phyloP scores from a whole-genome alignment of 2,329 filamentous ascomycete species.

The Phaeomoniella chlamydospora region DNA sequence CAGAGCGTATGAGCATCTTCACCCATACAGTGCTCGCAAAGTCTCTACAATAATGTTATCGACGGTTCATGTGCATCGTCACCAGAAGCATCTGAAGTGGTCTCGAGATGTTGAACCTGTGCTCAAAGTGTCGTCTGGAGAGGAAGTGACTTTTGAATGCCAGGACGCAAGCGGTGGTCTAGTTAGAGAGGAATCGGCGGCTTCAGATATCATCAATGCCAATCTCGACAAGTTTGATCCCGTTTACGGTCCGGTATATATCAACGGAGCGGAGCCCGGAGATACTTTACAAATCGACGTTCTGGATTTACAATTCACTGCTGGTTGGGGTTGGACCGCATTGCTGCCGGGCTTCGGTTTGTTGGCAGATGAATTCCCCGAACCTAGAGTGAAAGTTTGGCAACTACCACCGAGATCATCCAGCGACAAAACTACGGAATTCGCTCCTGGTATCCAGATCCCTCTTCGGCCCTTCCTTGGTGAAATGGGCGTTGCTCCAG shows the following conservation, averaged over 20 bases:
- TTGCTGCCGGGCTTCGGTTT: constrained; percentile 37
- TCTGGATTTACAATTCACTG: constrained; percentile 25
- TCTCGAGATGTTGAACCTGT: constrained; percentile 29
- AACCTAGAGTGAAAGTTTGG: constrained; percentile 34
- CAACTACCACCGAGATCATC: constrained; percentile 19
- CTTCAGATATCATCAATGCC: constrained; percentile 19
- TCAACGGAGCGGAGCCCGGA: constrained; percentile 34
- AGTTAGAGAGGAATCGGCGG: constrained; percentile 25
- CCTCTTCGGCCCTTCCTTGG: constrained; percentile 38
- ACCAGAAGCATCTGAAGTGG: constrained; percentile 34
- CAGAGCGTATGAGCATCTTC: too few species aligned
- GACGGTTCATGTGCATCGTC: background rate
- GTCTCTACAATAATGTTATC: too few species aligned
- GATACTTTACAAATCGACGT: constrained; percentile 39
- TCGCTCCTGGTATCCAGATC: constrained; percentile 33
- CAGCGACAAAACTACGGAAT: constrained; percentile 24
- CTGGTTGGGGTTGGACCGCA: constrained; percentile 38
- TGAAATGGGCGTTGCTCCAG: constrained; percentile 36
- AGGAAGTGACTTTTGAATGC: constrained; percentile 29
- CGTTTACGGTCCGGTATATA: constrained; percentile 34
- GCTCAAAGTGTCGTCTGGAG: constrained; percentile 32
- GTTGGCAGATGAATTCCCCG: constrained; percentile 31
- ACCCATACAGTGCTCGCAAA: too few species aligned
- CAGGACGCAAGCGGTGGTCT: constrained; percentile 27
- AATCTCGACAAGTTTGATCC: constrained; percentile 30